Evolutionary conservation across 148 eudicot species (phyloP).

Genomic region (Agrostemma githago): DNA sequence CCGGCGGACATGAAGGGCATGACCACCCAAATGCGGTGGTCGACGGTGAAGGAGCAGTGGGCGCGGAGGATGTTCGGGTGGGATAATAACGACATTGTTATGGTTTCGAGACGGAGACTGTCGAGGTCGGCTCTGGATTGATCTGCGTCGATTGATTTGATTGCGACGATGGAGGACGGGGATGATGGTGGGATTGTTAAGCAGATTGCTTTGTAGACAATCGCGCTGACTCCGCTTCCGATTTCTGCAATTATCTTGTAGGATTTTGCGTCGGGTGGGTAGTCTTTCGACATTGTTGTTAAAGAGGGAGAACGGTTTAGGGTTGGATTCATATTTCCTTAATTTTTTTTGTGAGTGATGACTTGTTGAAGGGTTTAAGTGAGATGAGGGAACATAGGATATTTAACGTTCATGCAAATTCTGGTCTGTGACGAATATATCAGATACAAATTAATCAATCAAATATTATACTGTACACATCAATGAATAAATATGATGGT

Average conservation of each 20-base stretch:
- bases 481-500: too few species aligned
- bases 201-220: conserved; percentile 67
- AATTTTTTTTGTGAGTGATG: background rate
- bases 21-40: conserved; percentile 56
- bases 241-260: conserved; percentile 51
- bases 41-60: conserved; percentile 64
- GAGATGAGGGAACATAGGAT: background rate
- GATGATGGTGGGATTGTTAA: conserved; percentile 30
- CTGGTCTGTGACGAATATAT: too few species aligned
- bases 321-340: background rate
- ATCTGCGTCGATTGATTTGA: conserved; percentile 63
- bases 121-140: conserved; percentile 50
- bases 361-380: background rate
- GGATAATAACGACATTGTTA: conserved; percentile 55
- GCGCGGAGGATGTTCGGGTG: conserved; percentile 71
- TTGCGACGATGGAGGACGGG: conserved; percentile 46
- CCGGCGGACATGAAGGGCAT: conserved; percentile 86
- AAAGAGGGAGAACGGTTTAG: background rate
- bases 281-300: conserved; percentile 23
- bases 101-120: conserved; percentile 47
- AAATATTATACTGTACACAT: too few species aligned
- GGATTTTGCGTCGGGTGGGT: conserved; percentile 50
- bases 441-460: too few species aligned
- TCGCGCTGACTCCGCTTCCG: conserved; percentile 60
- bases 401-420: background rate